phyloP scores from a whole-genome alignment of 129 eudicot genomes.

The Saposhnikovia divaricata region DNA sequence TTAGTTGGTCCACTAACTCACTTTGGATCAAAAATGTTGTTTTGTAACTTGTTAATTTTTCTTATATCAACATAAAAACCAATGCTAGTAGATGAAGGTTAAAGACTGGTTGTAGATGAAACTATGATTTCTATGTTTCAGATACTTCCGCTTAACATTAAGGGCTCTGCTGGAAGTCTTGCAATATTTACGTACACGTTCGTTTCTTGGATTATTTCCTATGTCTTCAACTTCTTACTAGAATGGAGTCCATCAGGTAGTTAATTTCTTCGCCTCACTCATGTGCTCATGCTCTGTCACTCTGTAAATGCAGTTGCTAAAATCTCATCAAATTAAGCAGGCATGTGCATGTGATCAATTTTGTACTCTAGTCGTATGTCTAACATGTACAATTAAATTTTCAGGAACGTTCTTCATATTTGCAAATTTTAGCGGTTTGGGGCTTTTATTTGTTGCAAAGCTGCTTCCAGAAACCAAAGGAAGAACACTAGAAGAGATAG shows the following conservation, averaged over 20 bases:
- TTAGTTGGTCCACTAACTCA: no score
- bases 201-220: constrained; percentile 15
- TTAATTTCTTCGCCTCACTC: neutral
- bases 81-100: neutral
- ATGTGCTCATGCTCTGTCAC: neutral
- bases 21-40: no score
- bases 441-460: constrained; percentile 24
- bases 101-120: neutral
- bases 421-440: constrained; percentile 16
- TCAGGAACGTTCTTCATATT: constrained; percentile 35
- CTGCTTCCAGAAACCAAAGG: constrained; percentile 73
- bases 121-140: neutral
- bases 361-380: neutral
- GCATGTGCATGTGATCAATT: neutral
- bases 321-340: no score
- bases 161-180: constrained; percentile 25
- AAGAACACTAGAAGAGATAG: constrained; percentile 59
- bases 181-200: neutral
- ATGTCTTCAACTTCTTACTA: constrained; percentile 16
- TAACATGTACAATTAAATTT: neutral
- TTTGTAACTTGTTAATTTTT: neutral
- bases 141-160: constrained; percentile 23
- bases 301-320: neutral
- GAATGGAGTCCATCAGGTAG: constrained; percentile 26
- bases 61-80: neutral